A percentile compares a stretch with the other conserved stretches of the same genome.
phyloP scores from a whole-genome alignment of 1,139 yeast species.

The Pichia sp. region DNA sequence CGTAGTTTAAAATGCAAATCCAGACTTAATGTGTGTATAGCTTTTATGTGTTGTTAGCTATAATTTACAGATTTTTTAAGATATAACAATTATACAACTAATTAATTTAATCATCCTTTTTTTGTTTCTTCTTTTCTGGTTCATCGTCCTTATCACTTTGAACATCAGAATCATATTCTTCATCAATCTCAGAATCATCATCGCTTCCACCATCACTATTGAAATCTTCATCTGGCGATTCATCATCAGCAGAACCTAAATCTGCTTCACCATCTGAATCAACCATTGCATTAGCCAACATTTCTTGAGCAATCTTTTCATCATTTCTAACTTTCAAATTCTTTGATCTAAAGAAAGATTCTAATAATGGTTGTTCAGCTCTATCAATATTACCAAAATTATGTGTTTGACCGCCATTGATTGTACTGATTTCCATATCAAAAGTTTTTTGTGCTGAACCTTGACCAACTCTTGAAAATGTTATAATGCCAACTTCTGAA shows the following conservation, averaged over 20 bases:
- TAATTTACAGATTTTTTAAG: not conserved
- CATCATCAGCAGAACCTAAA: constrained; percentile 45
- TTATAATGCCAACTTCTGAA: constrained; percentile 66
- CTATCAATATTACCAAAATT: constrained; percentile 84
- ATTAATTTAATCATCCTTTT: constrained; percentile 11
- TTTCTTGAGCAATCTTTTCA: constrained; percentile 77
- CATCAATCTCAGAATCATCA: constrained; percentile 71
- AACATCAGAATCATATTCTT: constrained; percentile 79
- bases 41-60: not conserved
- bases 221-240: constrained; percentile 49
- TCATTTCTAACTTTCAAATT: constrained; percentile 81
- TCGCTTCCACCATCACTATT: constrained; percentile 61
- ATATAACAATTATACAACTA: not conserved
- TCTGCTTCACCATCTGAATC: constrained; percentile 68
- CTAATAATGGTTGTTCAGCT: constrained; percentile 81
- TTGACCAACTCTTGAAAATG: constrained; percentile 85
- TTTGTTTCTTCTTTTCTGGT: constrained; percentile 38
- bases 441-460: constrained; percentile 83
- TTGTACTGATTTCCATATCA: constrained; percentile 74
- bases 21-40: too few species aligned
- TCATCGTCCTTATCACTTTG: constrained; percentile 36
- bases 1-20: too few species aligned
- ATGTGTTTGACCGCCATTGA: constrained; percentile 63
- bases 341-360: constrained; percentile 68
- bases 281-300: constrained; percentile 69